phyloP scores from a whole-genome alignment of 2,329 filamentous ascomycete species.

The Grosmannia clavigera region DNA sequence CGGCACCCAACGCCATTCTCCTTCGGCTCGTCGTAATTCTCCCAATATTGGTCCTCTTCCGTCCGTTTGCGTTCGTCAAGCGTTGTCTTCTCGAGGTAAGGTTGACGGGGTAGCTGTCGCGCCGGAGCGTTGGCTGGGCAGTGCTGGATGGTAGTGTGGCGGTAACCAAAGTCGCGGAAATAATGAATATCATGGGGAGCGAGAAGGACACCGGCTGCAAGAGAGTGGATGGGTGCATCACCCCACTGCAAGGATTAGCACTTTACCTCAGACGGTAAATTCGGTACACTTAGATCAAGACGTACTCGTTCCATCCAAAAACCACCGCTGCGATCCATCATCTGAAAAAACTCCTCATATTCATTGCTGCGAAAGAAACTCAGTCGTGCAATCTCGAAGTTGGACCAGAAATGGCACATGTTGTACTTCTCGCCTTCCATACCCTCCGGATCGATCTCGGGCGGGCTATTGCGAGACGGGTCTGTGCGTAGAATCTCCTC shows the following conservation, averaged over 20 bases:
- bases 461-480: slow-evolving; percentile 55
- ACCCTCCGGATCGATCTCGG: slow-evolving; percentile 74
- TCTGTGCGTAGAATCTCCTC: slow-evolving; percentile 73
- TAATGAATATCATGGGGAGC: slow-evolving; percentile 82
- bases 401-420: slow-evolving; percentile 99
- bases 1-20: slow-evolving; percentile 96
- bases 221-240: slow-evolving; percentile 94
- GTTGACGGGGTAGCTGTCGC: slow-evolving; percentile 67
- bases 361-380: slow-evolving; percentile 96
- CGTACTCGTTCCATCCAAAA: slow-evolving; percentile 97
- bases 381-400: slow-evolving; percentile 92
- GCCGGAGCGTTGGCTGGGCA: slow-evolving; percentile 91
- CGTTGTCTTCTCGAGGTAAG: slow-evolving; percentile 73
- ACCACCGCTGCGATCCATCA: slow-evolving; percentile 96
- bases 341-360: slow-evolving; percentile 95
- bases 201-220: slow-evolving; percentile 82
- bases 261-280: background rate
- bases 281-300: slow-evolving; percentile 5
- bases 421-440: slow-evolving; percentile 99
- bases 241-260: slow-evolving; percentile 60
- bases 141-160: slow-evolving; percentile 97
- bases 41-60: slow-evolving; percentile 96
- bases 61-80: slow-evolving; percentile 68
- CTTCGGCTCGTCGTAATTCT: slow-evolving; percentile 70
- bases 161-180: slow-evolving; percentile 97